Evolutionary conservation across 352 stramenopile species (phyloP).

Genomic region (Thraustotheca clavata): DNA sequence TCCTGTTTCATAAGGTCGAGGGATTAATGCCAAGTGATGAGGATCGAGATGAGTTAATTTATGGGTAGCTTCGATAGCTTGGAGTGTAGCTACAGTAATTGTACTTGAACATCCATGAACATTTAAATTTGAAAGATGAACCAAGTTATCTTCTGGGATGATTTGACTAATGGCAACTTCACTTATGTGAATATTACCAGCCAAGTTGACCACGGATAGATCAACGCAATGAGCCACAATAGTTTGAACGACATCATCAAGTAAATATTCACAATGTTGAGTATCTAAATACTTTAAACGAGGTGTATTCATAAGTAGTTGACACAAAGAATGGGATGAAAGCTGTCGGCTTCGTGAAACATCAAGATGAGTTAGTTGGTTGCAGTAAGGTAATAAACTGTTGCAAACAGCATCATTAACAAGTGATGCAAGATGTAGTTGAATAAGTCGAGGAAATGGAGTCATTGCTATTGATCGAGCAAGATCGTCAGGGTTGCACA

Average conservation of each 20-base stretch:
- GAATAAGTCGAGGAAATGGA: conserved; percentile 27
- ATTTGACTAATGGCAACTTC: conserved; percentile 34
- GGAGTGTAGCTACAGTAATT: conserved; percentile 38
- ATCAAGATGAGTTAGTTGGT: conserved; percentile 32
- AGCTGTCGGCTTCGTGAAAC: conserved; percentile 75
- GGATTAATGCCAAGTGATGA: conserved; percentile 31
- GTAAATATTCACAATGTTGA: conserved; percentile 62
- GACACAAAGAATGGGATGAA: conserved; percentile 41
- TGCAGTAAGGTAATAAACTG: conserved; percentile 31
- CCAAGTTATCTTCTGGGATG: conserved; percentile 22
- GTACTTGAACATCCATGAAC: conserved; percentile 49
- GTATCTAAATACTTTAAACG: conserved; percentile 44
- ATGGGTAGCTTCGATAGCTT: conserved; percentile 32
- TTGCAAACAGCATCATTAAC: conserved; percentile 50
- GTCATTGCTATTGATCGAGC: conserved; percentile 20
- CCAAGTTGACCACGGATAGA: conserved; percentile 47
- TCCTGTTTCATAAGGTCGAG: conserved; percentile 40
- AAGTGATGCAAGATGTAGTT: conserved; percentile 52
- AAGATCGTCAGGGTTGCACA: conserved; percentile 44
- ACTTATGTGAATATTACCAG: conserved; percentile 66
- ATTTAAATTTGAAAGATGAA: conserved; percentile 33
- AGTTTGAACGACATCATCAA: conserved; percentile 24
- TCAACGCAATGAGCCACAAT: conserved; percentile 16
- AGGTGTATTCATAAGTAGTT: conserved; percentile 29
- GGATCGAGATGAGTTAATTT: conserved; percentile 29